Percentiles rank a stretch among this genome's conserved stretches.
These are phyloP conservation scores for Fusarium sublunatum DNA, from an alignment of 2,329 filamentous ascomycete genomes.

Conservation along the genomic window DNA sequence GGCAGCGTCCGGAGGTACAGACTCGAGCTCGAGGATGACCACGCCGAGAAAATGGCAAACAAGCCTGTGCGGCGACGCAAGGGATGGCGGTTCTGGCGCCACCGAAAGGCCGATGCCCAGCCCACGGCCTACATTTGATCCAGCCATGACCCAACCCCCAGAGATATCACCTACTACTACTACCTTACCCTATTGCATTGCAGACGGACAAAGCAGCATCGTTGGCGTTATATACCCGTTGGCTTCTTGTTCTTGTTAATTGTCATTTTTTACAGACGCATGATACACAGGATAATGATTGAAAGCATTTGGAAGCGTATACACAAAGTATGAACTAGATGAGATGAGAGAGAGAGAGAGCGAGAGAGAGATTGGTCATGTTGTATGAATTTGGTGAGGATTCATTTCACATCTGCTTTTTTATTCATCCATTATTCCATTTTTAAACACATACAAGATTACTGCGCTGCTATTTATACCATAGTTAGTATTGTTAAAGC, in stretches of 20 bases:
- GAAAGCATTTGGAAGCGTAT: conserved; percentile 38
- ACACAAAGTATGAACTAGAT: conserved; percentile 40
- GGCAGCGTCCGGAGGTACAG: conserved; percentile 73
- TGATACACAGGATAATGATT: conserved; percentile 46
- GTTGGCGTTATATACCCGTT: conserved; percentile 54
- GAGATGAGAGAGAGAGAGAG: conserved; percentile 7
- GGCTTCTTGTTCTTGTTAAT: conserved; percentile 36
- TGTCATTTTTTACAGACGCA: conserved; percentile 39
- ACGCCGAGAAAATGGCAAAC: conserved; percentile 41
- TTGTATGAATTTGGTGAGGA: conserved; percentile 33
- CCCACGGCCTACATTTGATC: conserved; percentile 25
- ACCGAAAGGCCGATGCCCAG: conserved; percentile 43
- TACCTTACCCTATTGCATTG: conserved; percentile 30
- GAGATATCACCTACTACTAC: neutral
- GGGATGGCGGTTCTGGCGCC: conserved; percentile 47
- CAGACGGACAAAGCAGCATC: conserved; percentile 47
- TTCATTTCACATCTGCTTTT: conserved; percentile 10
- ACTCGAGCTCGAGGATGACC: conserved; percentile 65
- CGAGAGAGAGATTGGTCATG: conserved; percentile 8
- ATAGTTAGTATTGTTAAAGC: conserved; percentile 32
- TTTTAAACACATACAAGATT: conserved; percentile 26
- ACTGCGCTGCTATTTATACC: conserved; percentile 28
- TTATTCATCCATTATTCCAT: conserved; percentile 5
- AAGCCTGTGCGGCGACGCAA: conserved; percentile 37
- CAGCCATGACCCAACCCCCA: neutral